Percentiles rank a stretch among this genome's conserved stretches.
phyloP scores from a whole-genome alignment of 257 asterid species.

The Jaltomata sinuosa region DNA sequence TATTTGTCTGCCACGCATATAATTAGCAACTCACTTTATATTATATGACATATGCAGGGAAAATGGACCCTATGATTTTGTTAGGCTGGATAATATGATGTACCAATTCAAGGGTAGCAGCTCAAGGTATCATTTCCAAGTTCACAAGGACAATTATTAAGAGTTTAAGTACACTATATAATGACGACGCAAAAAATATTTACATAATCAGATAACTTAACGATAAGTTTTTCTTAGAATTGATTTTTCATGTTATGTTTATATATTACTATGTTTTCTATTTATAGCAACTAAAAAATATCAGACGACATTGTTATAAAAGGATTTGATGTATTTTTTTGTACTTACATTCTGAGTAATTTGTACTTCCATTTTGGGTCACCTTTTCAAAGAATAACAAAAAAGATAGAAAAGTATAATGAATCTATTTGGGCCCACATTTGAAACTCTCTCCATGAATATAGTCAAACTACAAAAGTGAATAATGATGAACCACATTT shows the following conservation, averaged over 20 bases:
- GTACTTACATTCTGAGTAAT: not conserved
- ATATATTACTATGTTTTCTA: no score
- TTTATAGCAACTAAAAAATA: no score
- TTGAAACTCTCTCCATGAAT: not conserved
- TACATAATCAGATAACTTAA: not conserved
- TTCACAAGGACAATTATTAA: not conserved
- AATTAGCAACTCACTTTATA: not conserved
- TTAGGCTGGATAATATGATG: conserved; percentile 51
- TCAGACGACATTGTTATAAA: no score
- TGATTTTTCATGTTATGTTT: no score
- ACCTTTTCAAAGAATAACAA: not conserved
- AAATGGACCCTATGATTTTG: conserved; percentile 43
- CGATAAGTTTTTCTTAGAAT: no score
- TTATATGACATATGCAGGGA: conserved; percentile 21
- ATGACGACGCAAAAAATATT: not conserved
- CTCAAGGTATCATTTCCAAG: conserved; percentile 41
- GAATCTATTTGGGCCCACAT: not conserved
- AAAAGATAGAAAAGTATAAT: not conserved
- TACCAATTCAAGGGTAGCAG: conserved; percentile 82
- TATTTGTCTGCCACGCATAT: not conserved
- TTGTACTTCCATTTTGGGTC: not conserved
- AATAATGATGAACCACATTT: not conserved
- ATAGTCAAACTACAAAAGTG: not conserved
- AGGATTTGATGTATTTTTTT: not conserved
- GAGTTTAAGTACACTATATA: not conserved